phyloP scores from a whole-genome alignment of 495 filamentous ascomycete genomes.

The Pyrenula massariospora region DNA sequence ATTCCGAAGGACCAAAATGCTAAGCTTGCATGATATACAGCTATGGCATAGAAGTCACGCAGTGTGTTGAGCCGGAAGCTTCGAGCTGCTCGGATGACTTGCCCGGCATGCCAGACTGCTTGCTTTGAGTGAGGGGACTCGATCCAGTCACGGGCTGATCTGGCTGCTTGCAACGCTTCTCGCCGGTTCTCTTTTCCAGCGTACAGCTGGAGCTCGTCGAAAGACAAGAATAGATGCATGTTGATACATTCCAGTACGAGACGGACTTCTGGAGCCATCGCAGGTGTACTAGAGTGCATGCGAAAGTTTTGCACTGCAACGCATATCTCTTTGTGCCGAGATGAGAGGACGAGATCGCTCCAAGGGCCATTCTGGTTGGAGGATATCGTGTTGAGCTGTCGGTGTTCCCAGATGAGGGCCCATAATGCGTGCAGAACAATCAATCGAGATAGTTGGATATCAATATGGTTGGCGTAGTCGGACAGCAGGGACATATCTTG shows the following conservation, averaged over 20 bases:
- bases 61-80: slow-evolving; percentile 31
- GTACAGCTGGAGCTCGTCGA: slow-evolving; percentile 55
- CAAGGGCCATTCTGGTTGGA: slow-evolving; percentile 26
- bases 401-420: slow-evolving; percentile 46
- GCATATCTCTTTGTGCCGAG: slow-evolving; percentile 39
- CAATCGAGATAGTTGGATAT: slow-evolving; percentile 35
- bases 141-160: slow-evolving; percentile 41
- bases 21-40: slow-evolving; percentile 46
- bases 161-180: slow-evolving; percentile 41
- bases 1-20: slow-evolving; percentile 51
- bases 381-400: slow-evolving; percentile 39
- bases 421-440: slow-evolving; percentile 47
- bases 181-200: slow-evolving; percentile 51
- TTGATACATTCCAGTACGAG: slow-evolving; percentile 42
- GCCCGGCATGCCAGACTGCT: slow-evolving; percentile 53
- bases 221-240: slow-evolving; percentile 47
- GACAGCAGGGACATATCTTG: slow-evolving; percentile 35
- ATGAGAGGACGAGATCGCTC: slow-evolving; percentile 32
- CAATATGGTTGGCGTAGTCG: slow-evolving; percentile 26
- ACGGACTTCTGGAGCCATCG: slow-evolving; percentile 17
- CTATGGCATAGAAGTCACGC: slow-evolving; percentile 47
- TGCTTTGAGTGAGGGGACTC: slow-evolving; percentile 33
- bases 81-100: slow-evolving; percentile 42
- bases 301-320: slow-evolving; percentile 30
- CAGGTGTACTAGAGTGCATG: slow-evolving; percentile 20